Base-by-base conservation (phyloP, 352 stramenopile genomes). In the Phytophthora ramorum region DNA sequence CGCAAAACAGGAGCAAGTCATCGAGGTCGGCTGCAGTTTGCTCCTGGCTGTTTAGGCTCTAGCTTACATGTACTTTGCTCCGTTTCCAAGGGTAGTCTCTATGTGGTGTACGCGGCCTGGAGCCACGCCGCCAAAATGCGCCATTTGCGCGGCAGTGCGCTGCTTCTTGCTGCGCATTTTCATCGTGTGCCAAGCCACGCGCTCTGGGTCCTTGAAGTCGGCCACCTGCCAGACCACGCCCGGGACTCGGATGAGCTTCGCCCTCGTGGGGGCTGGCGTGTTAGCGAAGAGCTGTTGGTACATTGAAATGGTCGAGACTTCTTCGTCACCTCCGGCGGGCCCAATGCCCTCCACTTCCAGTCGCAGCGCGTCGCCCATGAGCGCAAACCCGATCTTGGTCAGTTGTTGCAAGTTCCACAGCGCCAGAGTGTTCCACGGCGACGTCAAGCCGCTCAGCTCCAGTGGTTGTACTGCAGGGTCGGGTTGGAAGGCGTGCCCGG, bases 401-500 rank as follows among this genome's bases (percentile, higher is more conserved):
- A 99, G 75, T 64, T 95, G 94, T 17, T 47, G 13, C n/a, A 98
- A 61, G 62, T 97, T 87, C 95, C 96, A 99, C 3, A 98, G 62
- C n/a, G 93, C 95, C 2, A 98, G 78, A 22, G 96, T 99, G 76
- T 99, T 98, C 96, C 96, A 99, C 3, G 96, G 95, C 50, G 79
- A 90, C 22, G 95, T 98, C 51, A 85, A 58, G 7, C 95, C 94
- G 43, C 79, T 93, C 30, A 98, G 81, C 50, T 75, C 62, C 17
- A 89, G 64, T 0, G 71, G 66, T 34, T 86, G 60, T n/a, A 56
- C 17, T 2, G 64, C 61, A 13, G 48, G 44, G n/a, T 63, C 26
- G 4, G 78, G 72, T n/a, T 75, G 43, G 57, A 89, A 89, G 7
- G 54, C 54, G 50, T 93, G 84, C 16, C 93, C 91, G 24, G 88